Percentiles rank a stretch among this genome's conserved stretches.
phyloP scores from a whole-genome alignment of 2,329 filamentous ascomycete species.

The Fusarium tjaetaba region DNA sequence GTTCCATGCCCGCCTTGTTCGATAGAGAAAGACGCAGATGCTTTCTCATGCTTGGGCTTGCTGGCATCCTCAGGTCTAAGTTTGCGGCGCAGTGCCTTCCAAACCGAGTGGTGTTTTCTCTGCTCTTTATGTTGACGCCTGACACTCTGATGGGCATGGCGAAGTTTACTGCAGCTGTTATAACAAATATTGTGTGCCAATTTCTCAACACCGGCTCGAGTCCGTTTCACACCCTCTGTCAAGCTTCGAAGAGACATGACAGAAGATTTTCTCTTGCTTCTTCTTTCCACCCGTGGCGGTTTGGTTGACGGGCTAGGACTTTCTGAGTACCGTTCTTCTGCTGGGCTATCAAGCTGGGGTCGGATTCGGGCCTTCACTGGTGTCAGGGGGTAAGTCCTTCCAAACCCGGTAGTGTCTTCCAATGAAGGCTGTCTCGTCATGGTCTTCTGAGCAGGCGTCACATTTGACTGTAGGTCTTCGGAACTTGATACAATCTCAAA shows the following conservation, averaged over 20 bases:
- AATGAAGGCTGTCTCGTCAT: neutral
- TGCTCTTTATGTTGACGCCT: constrained; percentile 42
- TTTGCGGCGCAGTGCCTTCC: constrained; percentile 44
- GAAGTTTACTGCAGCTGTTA: constrained; percentile 41
- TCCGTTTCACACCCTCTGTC: constrained; percentile 36
- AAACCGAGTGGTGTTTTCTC: constrained; percentile 42
- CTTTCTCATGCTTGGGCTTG: constrained; percentile 40
- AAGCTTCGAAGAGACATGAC: constrained; percentile 25
- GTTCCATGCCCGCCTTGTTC: constrained; percentile 38
- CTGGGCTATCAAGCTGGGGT: constrained; percentile 39
- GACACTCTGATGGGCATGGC: constrained; percentile 41
- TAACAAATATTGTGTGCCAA: constrained; percentile 44
- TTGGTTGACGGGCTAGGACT: constrained; percentile 27
- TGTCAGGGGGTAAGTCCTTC: neutral
- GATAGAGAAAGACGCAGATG: constrained; percentile 39
- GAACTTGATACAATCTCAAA: constrained; percentile 43
- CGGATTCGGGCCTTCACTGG: constrained; percentile 23
- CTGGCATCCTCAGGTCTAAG: constrained; percentile 37
- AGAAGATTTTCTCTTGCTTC: constrained; percentile 31
- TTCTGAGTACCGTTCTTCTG: constrained; percentile 24
- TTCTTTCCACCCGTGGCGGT: constrained; percentile 12
- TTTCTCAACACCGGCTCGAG: constrained; percentile 37
- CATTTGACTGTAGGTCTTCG: constrained; percentile 36
- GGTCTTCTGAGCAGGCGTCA: constrained; percentile 15
- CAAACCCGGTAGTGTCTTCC: neutral